phyloP scores from a whole-genome alignment of 2,329 filamentous ascomycete species.

The Trichophyton mentagrophytes region DNA sequence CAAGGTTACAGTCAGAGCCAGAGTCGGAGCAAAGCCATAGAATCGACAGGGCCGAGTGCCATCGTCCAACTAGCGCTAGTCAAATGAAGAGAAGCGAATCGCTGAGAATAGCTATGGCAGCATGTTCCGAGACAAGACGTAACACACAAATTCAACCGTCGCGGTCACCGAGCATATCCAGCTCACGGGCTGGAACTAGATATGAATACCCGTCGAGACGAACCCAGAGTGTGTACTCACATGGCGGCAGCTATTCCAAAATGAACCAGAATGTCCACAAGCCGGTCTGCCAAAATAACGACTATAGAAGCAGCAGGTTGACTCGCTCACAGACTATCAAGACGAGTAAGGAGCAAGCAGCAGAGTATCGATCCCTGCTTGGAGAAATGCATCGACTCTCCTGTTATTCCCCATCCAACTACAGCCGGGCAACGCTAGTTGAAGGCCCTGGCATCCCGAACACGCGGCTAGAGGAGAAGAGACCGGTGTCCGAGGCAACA shows the following conservation, averaged over 20 bases:
- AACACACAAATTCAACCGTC: neutral
- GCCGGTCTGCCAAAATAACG: neutral
- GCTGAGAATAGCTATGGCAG: neutral
- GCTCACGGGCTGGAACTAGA: neutral
- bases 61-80: neutral
- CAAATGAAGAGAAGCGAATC: neutral
- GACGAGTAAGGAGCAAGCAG: constrained; percentile 6
- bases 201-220: neutral
- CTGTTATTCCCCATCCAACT: neutral
- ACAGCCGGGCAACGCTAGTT: neutral
- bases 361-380: constrained; percentile 4
- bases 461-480: neutral
- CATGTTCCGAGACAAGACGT: neutral
- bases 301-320: neutral
- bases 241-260: neutral
- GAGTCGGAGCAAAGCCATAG: neutral
- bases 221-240: neutral
- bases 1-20: neutral
- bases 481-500: neutral
- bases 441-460: neutral
- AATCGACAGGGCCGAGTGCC: neutral
- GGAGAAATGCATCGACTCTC: neutral
- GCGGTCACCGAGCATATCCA: neutral
- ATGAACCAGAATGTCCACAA: neutral
- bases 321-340: constrained; percentile 3